These are phyloP conservation scores for Ampelomyces quisqualis DNA, from an alignment of 2,329 filamentous ascomycete genomes.

Conservation along the genomic window DNA sequence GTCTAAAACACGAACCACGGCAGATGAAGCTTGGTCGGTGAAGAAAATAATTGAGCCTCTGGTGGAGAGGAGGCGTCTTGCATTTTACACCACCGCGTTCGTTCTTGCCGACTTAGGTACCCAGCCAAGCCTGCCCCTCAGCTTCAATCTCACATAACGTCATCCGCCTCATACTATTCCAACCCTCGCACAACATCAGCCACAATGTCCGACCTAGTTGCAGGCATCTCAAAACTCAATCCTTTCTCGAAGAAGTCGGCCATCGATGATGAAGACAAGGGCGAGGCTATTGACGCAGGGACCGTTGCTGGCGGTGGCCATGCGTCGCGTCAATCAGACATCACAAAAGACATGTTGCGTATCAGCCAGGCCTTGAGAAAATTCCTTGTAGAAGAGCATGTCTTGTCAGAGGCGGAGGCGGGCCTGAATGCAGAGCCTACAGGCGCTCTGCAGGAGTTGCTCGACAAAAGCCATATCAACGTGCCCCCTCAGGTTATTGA, in stretches of 20 bases:
- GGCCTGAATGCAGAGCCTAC: conserved; percentile 50
- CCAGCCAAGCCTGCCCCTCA: conserved; percentile 5
- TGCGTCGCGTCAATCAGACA: conserved; percentile 50
- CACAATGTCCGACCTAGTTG: conserved; percentile 39
- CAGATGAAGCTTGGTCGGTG: too few species aligned
- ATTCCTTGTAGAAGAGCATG: conserved; percentile 56
- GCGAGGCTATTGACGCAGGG: conserved; percentile 53
- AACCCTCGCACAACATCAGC: conserved; percentile 1
- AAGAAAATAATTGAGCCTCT: too few species aligned
- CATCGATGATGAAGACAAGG: conserved; percentile 54
- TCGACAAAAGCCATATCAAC: conserved; percentile 59
- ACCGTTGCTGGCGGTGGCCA: conserved; percentile 62
- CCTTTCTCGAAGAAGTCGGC: conserved; percentile 32
- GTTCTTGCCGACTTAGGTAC: conserved; percentile 1
- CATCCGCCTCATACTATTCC: conserved; percentile 1
- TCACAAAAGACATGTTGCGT: conserved; percentile 56
- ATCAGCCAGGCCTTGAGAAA: conserved; percentile 61
- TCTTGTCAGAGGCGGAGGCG: conserved; percentile 53
- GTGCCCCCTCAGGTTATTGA: conserved; percentile 59
- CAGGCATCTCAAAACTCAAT: conserved; percentile 37
- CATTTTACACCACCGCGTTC: neutral
- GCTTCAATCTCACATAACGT: conserved; percentile 4
- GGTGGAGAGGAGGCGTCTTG: neutral
- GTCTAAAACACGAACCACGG: too few species aligned
- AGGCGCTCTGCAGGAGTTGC: conserved; percentile 52